Conservation (phyloP, 345 rosid genomes). For the Dipteronia sinensis region DNA sequence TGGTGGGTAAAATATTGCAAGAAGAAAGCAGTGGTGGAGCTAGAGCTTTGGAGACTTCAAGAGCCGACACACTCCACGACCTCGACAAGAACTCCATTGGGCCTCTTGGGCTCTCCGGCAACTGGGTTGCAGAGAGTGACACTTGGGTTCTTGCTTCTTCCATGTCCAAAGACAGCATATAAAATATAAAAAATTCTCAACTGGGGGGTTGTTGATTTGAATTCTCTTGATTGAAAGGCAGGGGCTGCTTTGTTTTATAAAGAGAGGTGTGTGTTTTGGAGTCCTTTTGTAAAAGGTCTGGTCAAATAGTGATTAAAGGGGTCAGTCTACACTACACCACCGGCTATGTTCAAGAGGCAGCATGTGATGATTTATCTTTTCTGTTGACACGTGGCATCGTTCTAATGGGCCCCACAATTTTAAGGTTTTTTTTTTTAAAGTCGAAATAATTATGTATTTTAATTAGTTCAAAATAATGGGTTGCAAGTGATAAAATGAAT, state of each 20-base stretch:
- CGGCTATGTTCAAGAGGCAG: background rate
- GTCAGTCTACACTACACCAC: background rate
- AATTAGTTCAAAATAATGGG: background rate
- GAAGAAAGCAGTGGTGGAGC: slow-evolving; percentile 39
- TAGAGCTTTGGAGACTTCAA: slow-evolving; percentile 77
- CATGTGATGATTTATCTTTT: slow-evolving; percentile 3
- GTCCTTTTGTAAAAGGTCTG: background rate
- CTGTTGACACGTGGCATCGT: slow-evolving; percentile 5
- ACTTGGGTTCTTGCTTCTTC: slow-evolving; percentile 44
- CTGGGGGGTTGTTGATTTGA: slow-evolving; percentile 11
- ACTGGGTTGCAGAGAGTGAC: slow-evolving; percentile 33
- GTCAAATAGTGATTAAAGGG: background rate
- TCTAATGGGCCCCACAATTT: background rate
- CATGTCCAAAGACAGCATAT: slow-evolving; percentile 11
- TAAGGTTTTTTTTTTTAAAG: background rate
- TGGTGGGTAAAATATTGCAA: slow-evolving; percentile 19
- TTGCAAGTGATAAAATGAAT: background rate
- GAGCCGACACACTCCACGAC: slow-evolving; percentile 86
- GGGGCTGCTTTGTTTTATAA: slow-evolving; percentile 7
- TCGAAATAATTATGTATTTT: background rate
- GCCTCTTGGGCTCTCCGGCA: slow-evolving; percentile 82
- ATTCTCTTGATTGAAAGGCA: background rate
- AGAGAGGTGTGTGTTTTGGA: background rate
- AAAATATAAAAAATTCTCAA: background rate
- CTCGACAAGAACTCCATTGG: slow-evolving; percentile 95